A percentile compares a stretch with the other conserved stretches of the same genome.
Evolutionary conservation across 768 basidiomycete genomes (phyloP).

Genomic region (Tulasnella sp.): DNA sequence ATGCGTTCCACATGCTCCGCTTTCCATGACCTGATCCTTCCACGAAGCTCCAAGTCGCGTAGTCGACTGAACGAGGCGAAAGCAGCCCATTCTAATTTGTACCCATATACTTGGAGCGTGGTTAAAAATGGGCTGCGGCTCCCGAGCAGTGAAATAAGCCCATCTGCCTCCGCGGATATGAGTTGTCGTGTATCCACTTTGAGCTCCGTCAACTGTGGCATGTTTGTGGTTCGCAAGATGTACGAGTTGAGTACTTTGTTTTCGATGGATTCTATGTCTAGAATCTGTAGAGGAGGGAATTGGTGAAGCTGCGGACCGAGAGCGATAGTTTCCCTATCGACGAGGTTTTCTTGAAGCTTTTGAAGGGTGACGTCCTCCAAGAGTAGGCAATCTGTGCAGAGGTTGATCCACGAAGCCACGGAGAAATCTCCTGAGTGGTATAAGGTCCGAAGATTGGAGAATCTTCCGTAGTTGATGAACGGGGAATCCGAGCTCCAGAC

Average conservation of each 20-base stretch:
- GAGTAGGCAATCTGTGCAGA: too few relatives aligned
- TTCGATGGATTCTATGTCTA: background rate
- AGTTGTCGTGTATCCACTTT: background rate
- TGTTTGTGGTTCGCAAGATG: background rate
- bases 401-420: too few relatives aligned
- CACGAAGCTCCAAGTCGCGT: background rate
- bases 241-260: background rate
- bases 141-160: background rate
- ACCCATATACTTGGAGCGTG: background rate
- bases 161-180: background rate
- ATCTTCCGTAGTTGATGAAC: too few relatives aligned
- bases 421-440: too few relatives aligned
- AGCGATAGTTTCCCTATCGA: background rate
- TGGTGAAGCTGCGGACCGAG: background rate
- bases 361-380: too few relatives aligned
- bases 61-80: background rate
- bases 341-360: too few relatives aligned
- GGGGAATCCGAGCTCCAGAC: too few relatives aligned
- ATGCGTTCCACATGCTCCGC: too few relatives aligned
- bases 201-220: background rate
- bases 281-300: background rate
- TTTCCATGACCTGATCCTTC: background rate
- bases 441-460: too few relatives aligned
- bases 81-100: background rate
- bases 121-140: background rate